Evolutionary conservation across 2,329 filamentous ascomycete genomes (phyloP), one percentile per base, ranked within the genome.

Genomic region (Dryadomyces quercivorus): DNA sequence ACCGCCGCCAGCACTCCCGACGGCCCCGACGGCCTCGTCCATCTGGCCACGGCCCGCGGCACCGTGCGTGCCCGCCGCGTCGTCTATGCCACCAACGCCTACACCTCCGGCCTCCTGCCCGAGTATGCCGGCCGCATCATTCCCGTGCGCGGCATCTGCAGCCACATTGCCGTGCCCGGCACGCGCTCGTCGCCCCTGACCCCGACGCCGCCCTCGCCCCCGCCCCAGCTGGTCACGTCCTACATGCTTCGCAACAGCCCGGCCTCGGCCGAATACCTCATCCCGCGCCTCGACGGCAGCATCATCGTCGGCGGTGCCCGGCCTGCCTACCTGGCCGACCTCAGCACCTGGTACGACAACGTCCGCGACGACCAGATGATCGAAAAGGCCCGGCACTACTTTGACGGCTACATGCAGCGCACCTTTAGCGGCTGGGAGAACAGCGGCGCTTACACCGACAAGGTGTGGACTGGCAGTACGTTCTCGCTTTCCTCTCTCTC

Each of bases 401-500:
- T 76, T 57, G 65, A 72, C 34, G 66, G 66, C 1, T 77, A 75
- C 56, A 77, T 78, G 70, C 71, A 73, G 57, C 63, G 67, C 5
- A 67, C 67, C 50, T 77, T 77, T 54, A 62, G 58, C 1, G 75
- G 75, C 0, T 80, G 75, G 76, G 72, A 76, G 51, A 60, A 70
- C 3, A 72, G 64, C 34, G 64, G 63, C 8, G 71, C 70, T 7
- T 54, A 63, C 49, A 59, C 64, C 2, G 62, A 63, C 10, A 61
- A 61, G 1, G 59, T 70, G 1, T 72, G 69, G 68, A 66, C 66
- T 66, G 71, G 70, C 1, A 70, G 70, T 49, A 72, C 67, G 0
- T 63, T 0, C 13, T 45, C 7, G n/a, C 21, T 16, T 40, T 34
- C 38, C 36, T 13, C 21, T 21, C 63, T 61, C 1, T 57, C 68